Conservation (phyloP, 1,284 basidiomycete genomes). For the Pascua sp. region DNA sequence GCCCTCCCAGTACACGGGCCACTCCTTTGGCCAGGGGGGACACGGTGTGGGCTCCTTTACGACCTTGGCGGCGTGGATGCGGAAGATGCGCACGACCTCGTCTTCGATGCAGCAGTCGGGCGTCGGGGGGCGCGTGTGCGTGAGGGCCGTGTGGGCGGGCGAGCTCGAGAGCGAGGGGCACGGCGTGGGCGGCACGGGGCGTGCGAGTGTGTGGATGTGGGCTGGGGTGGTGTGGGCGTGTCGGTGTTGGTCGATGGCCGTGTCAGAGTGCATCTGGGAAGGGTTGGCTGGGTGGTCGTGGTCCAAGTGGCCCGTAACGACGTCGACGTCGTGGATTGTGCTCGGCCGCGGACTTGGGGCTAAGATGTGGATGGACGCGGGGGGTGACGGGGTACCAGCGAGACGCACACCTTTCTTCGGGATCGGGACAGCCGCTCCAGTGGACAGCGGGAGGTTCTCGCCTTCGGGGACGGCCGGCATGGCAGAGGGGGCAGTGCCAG, state of each 20-base stretch:
- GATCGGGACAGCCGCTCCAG: too few species aligned
- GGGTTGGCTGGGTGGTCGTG: too few species aligned
- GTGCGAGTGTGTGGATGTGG: not conserved
- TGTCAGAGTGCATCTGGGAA: too few species aligned
- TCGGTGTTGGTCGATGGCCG: not conserved
- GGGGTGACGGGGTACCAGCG: too few species aligned
- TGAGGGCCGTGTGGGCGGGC: not conserved
- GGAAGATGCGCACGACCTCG: conserved; percentile 5
- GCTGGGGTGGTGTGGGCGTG: not conserved
- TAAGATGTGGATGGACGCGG: too few species aligned
- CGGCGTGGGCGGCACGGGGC: not conserved
- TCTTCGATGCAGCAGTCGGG: conserved; percentile 2
- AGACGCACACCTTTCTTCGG: too few species aligned
- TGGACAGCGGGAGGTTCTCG: too few species aligned
- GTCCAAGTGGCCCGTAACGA: too few species aligned
- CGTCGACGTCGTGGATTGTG: too few species aligned
- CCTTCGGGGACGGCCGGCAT: too few species aligned
- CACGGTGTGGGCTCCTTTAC: not conserved
- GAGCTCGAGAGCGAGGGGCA: not conserved
- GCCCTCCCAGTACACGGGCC: conserved; percentile 24
- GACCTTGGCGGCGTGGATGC: not conserved
- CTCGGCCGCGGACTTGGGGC: too few species aligned
- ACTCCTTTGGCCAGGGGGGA: conserved; percentile 17
- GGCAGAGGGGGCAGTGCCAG: too few species aligned
- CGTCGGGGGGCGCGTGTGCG: not conserved